phyloP scores from a whole-genome alignment of 139 green algal genomes.

The Astrephomene gubernaculifera region DNA sequence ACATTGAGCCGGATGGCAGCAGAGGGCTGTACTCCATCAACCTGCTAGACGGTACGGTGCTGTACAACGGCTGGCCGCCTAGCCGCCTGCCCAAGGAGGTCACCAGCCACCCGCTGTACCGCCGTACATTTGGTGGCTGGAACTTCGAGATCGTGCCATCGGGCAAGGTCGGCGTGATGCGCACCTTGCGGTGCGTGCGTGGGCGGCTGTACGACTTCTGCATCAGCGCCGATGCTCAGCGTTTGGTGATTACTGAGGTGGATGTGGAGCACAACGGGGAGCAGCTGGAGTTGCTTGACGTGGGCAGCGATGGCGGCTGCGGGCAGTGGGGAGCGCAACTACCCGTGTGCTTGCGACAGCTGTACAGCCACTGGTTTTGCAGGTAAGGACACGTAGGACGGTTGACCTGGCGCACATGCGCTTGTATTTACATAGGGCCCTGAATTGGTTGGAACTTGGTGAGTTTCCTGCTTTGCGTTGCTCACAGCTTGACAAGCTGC shows the following conservation, averaged over 20 bases:
- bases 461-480: not conserved
- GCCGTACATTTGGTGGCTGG: conserved; percentile 53
- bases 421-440: not conserved
- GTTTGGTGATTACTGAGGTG: conserved; percentile 46
- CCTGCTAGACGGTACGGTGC: conserved; percentile 59
- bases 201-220: conserved; percentile 17
- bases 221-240: not conserved
- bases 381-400: conserved; percentile 15
- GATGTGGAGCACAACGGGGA: conserved; percentile 17
- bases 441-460: no score
- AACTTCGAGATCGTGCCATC: conserved; percentile 62
- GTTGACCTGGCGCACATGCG: no score
- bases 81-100: conserved; percentile 56
- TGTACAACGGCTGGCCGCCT: no score
- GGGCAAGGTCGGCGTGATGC: conserved; percentile 39
- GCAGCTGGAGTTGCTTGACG: conserved; percentile 58
- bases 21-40: conserved; percentile 60
- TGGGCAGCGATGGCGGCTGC: conserved; percentile 8
- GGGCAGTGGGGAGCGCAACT: conserved; percentile 49
- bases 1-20: no score
- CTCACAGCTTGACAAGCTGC: not conserved
- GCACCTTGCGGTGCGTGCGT: conserved; percentile 25
- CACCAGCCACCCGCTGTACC: conserved; percentile 56
- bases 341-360: conserved; percentile 43
- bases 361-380: conserved; percentile 65